Conservation (phyloP, 768 basidiomycete genomes). For the Tricholoma sp. region DNA sequence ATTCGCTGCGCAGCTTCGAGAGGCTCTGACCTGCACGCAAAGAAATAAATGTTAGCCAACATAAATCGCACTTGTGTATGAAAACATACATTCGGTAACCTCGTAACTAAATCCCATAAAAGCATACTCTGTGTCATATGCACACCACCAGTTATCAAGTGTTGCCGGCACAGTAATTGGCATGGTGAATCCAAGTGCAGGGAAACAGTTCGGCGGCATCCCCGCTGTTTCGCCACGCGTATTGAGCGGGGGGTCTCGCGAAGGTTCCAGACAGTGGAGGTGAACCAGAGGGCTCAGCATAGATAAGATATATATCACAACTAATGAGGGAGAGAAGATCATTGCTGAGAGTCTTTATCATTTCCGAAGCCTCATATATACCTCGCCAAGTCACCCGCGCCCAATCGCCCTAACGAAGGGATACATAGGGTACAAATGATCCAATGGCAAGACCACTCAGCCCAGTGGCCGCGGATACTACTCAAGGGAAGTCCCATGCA, state of each 20-base stretch:
- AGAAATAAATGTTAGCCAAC: conserved; percentile 1
- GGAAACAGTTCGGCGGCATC: conserved; percentile 17
- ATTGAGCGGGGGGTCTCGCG: conserved; percentile 6
- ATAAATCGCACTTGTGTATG: conserved; percentile 3
- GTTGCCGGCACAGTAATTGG: conserved; percentile 43
- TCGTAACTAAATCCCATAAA: conserved; percentile 80
- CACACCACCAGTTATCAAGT: conserved; percentile 59
- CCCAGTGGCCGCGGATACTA: conserved; percentile 7
- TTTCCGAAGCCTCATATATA: not conserved
- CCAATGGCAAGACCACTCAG: conserved; percentile 2
- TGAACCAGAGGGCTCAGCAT: not conserved
- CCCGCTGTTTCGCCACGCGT: not conserved
- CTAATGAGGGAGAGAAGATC: not conserved
- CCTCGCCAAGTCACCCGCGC: not conserved
- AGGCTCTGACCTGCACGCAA: conserved; percentile 52
- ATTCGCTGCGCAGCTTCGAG: conserved; percentile 45
- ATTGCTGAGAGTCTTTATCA: not conserved
- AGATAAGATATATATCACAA: not conserved
- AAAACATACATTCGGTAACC: conserved; percentile 51
- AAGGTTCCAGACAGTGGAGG: conserved; percentile 10
- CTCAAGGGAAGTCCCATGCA: too few relatives aligned
- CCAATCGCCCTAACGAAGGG: not conserved
- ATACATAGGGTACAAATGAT: conserved; percentile 4
- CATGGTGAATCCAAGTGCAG: conserved; percentile 32
- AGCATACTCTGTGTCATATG: conserved; percentile 57